These are phyloP conservation scores for Pyricularia sp. DNA, from an alignment of 2,329 filamentous ascomycete genomes.

Conservation along the genomic window DNA sequence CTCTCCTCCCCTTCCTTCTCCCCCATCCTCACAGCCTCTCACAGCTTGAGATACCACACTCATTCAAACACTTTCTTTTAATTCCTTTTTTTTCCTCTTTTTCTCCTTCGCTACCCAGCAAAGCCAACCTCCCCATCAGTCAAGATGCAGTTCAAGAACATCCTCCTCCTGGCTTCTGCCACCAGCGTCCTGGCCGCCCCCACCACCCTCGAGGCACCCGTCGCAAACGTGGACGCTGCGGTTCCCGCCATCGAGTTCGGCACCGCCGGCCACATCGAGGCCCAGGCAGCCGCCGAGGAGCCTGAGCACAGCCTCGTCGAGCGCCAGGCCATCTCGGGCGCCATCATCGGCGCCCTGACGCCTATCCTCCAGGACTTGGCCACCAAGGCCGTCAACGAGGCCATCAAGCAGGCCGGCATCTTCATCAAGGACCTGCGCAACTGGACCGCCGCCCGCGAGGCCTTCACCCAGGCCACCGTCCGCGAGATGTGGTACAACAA, in stretches of 20 bases:
- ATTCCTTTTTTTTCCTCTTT: no score
- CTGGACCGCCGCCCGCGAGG: constrained; percentile 10
- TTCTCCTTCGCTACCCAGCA: background rate
- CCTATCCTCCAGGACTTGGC: background rate
- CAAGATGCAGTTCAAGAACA: constrained; percentile 4
- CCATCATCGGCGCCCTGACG: background rate
- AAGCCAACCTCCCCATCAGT: background rate
- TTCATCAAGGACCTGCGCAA: constrained; percentile 9
- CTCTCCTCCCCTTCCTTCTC: background rate
- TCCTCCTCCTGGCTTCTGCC: background rate
- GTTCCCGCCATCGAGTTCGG: background rate
- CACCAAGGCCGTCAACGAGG: background rate
- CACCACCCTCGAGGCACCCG: background rate
- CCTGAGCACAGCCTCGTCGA: background rate
- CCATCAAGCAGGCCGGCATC: background rate
- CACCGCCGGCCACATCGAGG: background rate
- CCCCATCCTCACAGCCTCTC: background rate
- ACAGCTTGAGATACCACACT: background rate
- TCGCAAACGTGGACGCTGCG: background rate
- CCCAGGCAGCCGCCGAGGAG: background rate
- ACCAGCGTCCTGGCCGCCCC: constrained; percentile 1
- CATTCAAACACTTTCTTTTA: background rate
- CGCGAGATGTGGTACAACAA: constrained; percentile 12
- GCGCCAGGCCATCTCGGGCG: background rate
- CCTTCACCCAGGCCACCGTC: constrained; percentile 11